Conservation (phyloP, 495 filamentous ascomycete genomes). For the Aspergillus affinis region DNA sequence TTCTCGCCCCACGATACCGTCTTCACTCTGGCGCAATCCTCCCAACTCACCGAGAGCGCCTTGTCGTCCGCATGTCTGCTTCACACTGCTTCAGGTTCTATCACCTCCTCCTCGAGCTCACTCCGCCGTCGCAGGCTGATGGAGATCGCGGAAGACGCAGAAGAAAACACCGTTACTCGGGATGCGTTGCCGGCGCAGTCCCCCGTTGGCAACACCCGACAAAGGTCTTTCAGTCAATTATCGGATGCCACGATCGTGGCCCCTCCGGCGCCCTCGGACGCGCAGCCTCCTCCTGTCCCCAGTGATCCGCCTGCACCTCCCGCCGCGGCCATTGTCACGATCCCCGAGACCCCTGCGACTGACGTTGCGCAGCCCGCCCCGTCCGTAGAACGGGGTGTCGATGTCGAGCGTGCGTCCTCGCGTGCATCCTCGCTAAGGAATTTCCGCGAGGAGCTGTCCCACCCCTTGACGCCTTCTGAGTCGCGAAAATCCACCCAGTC, state of each 20-base stretch:
- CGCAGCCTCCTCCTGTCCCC: slow-evolving; percentile 18
- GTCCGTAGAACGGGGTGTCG: too few species aligned
- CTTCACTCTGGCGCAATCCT: slow-evolving; percentile 67
- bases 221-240: slow-evolving; percentile 35
- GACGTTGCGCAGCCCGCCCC: too few species aligned
- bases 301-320: slow-evolving; percentile 18
- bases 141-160: slow-evolving; percentile 84
- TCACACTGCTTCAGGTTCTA: slow-evolving; percentile 84
- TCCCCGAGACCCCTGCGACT: slow-evolving; percentile 9
- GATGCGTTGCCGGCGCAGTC: slow-evolving; percentile 40
- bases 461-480: slow-evolving; percentile 32
- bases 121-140: slow-evolving; percentile 72
- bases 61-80: slow-evolving; percentile 86
- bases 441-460: slow-evolving; percentile 42
- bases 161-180: slow-evolving; percentile 59
- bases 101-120: slow-evolving; percentile 82
- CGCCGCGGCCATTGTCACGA: slow-evolving; percentile 7
- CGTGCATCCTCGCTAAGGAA: slow-evolving; percentile 24
- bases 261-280: slow-evolving; percentile 18
- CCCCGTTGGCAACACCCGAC: slow-evolving; percentile 23
- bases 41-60: slow-evolving; percentile 82
- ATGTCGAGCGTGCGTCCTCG: too few species aligned
- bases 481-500: slow-evolving; percentile 62
- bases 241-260: slow-evolving; percentile 43
- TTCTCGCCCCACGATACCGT: slow-evolving; percentile 86